Percentiles rank a stretch among this genome's conserved stretches.
phyloP scores from a whole-genome alignment of 345 rosid species.

The Raphanus sativus region DNA sequence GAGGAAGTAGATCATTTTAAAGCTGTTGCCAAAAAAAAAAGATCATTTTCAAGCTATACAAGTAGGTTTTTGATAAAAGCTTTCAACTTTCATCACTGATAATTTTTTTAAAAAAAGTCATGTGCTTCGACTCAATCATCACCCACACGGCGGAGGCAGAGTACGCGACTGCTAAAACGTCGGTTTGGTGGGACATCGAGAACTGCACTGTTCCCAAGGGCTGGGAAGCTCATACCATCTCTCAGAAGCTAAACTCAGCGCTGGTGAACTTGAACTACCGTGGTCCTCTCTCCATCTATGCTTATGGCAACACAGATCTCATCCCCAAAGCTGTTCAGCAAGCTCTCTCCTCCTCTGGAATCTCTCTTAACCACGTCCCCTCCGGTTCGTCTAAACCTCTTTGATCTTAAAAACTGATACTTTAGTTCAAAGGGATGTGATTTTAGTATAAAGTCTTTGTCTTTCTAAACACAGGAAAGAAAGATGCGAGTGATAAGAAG shows the following conservation, averaged over 20 bases:
- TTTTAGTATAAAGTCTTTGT: not conserved
- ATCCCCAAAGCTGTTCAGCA: conserved; percentile 59
- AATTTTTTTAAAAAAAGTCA: too few relatives aligned
- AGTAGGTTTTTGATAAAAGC: too few relatives aligned
- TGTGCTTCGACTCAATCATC: not conserved
- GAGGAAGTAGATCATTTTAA: too few relatives aligned
- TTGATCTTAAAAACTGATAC: not conserved
- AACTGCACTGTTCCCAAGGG: conserved; percentile 69
- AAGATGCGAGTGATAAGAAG: conserved; percentile 87
- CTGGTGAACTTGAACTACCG: conserved; percentile 56
- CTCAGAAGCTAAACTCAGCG: conserved; percentile 70
- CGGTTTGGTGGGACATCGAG: conserved; percentile 96
- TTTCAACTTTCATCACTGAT: too few relatives aligned
- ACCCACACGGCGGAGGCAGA: conserved; percentile 43
- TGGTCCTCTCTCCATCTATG: conserved; percentile 76
- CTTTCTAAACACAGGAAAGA: conserved; percentile 51
- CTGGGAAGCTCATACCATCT: conserved; percentile 60
- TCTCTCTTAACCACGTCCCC: conserved; percentile 78
- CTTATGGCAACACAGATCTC: conserved; percentile 76
- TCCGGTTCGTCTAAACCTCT: conserved; percentile 44
- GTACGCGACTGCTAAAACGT: conserved; percentile 60
- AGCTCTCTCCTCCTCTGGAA: conserved; percentile 76
- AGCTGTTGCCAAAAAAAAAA: too few relatives aligned
- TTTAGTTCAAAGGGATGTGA: not conserved
- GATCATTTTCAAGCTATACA: too few relatives aligned